Conservation (phyloP, 1,284 basidiomycete species). For the Ganoderma lucidum region DNA sequence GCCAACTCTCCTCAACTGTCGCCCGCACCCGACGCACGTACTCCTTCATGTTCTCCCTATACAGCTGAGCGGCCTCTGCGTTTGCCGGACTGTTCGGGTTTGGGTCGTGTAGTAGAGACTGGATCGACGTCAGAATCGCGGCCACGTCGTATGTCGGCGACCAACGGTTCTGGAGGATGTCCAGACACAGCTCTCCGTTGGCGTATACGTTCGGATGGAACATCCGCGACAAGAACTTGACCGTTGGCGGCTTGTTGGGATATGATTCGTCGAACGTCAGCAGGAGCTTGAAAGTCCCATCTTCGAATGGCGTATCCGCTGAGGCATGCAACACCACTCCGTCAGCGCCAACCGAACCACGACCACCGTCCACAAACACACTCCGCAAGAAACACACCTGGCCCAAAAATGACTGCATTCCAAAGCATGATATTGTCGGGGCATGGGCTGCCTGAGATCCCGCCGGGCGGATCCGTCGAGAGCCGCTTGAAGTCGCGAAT, state of each 20-base stretch:
- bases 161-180: conserved; percentile 99
- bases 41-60: conserved; percentile 98
- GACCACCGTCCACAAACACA: not conserved
- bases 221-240: conserved; percentile 97
- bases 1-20: conserved; percentile 91
- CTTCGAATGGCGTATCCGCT: conserved; percentile 99
- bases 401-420: conserved; percentile 99
- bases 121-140: conserved; percentile 96
- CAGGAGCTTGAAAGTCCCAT: conserved; percentile 97
- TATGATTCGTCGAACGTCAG: conserved; percentile 98
- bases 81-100: conserved; percentile 99
- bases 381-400: conserved; percentile 60
- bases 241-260: conserved; percentile 97
- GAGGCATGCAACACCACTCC: not conserved
- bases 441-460: conserved; percentile 96
- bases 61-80: conserved; percentile 95
- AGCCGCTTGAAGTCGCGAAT: conserved; percentile 97
- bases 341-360: conserved; percentile 4
- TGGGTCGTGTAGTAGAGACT: conserved; percentile 95
- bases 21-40: conserved; percentile 92
- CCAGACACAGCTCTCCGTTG: conserved; percentile 97
- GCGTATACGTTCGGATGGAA: conserved; percentile 99
- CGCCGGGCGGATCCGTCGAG: conserved; percentile 93
- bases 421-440: conserved; percentile 99
- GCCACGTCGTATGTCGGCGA: conserved; percentile 98